Evolutionary conservation across 768 basidiomycete genomes (phyloP), one percentile per base, ranked within the genome.

Genomic region (Tricholoma bakamatsutake): DNA sequence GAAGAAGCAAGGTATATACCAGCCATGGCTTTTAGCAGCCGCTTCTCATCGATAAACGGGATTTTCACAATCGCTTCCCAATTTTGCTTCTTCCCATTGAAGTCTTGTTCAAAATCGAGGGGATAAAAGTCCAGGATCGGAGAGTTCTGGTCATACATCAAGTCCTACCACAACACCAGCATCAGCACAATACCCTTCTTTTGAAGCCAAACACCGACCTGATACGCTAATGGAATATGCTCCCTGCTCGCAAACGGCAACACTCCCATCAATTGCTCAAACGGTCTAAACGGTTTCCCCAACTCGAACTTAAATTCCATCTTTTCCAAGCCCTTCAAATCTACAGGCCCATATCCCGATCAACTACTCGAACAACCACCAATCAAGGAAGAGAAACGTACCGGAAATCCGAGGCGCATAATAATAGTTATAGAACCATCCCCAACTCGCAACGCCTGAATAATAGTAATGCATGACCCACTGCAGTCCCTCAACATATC

Each of bases 381-480:
- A 3, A 21, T 17, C 6, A 43, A 8, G 33, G 27, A 21, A 33
- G 33, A 35, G 17, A 5, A 13, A 66, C 79, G 52, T 63, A 95
- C 96, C 96, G 17, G 93, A 93, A 54, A 98, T 98, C 28, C 94
- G 84, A 18, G 97, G 97, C 0, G 97, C 90, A 68, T 95, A 99
- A 67, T 99, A 96, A 68, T 98, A 98, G 69, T 95, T 76, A 72
- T 98, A 98, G 75, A 96, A 99, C 97, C 97, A 98, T 18, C 91
- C 82, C 97, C 97, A 99, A 13, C 93, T 95, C 5, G 93, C 90
- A 15, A 98, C 94, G 5, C 97, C 97, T 59, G 89, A 84, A 69
- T 98, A 98, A 69, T 99, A 99, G 70, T 99, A 99, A 66, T 93
- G 90, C 88, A 99, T 90, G 31, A 98, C 93, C 97, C 96, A 98